Percentiles rank a stretch among this genome's conserved stretches.
Evolutionary conservation across 2,329 filamentous ascomycete species (phyloP).

Genomic region (Ceratocystiopsis minuta): DNA sequence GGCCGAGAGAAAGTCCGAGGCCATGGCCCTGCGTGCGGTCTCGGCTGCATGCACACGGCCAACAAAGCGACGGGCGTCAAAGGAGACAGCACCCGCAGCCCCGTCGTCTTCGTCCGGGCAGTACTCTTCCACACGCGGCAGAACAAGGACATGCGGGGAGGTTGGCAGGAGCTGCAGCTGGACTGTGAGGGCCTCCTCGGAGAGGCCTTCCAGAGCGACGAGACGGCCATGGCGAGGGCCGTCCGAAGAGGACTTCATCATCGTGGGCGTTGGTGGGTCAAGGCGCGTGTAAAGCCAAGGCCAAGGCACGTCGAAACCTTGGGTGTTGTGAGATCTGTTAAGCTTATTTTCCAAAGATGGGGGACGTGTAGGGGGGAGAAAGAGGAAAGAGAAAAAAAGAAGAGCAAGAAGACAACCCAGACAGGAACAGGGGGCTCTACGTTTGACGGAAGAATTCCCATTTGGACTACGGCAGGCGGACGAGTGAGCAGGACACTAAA

Average conservation of each 20-base stretch:
- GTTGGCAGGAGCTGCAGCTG: constrained; percentile 42
- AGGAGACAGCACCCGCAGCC: constrained; percentile 10
- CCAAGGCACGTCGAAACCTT: too few species aligned
- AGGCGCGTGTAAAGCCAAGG: too few species aligned
- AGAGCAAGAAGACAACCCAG: neutral
- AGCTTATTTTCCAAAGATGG: too few species aligned
- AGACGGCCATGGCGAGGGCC: constrained; percentile 26
- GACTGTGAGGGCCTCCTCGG: constrained; percentile 33
- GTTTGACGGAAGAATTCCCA: neutral
- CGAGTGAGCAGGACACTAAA: too few species aligned
- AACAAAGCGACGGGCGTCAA: constrained; percentile 24
- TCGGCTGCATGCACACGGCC: constrained; percentile 32
- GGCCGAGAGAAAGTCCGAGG: constrained; percentile 29
- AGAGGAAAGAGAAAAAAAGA: neutral
- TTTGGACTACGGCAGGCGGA: neutral
- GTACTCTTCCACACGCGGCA: constrained; percentile 34
- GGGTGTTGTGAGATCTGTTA: too few species aligned
- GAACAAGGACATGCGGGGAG: constrained; percentile 37
- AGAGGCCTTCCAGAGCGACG: constrained; percentile 39
- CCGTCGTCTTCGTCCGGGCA: constrained; percentile 17
- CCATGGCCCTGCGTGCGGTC: constrained; percentile 26
- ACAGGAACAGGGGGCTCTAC: neutral
- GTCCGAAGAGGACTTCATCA: too few species aligned
- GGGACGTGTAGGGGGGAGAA: neutral
- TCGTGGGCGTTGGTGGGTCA: too few species aligned